These are phyloP conservation scores for Neonectria faginata DNA, from an alignment of 2,329 filamentous ascomycete species.

Conservation along the genomic window DNA sequence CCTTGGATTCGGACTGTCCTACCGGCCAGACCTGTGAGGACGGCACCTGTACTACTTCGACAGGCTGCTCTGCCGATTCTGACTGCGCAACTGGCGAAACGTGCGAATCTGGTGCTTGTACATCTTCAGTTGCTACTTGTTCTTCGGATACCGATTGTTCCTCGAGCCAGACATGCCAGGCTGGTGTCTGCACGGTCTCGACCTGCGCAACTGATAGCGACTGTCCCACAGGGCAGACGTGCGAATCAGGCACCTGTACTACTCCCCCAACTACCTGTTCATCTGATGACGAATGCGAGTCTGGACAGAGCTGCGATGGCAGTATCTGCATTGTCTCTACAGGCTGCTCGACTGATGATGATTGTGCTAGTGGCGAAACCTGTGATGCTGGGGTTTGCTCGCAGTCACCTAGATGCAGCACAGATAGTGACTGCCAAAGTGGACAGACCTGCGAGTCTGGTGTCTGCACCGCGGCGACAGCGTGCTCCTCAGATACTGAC, in stretches of 20 bases:
- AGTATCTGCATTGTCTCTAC: not conserved
- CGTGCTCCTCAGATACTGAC: not conserved
- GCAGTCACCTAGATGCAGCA: not conserved
- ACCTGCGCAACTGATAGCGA: not conserved
- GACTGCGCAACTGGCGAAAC: not conserved
- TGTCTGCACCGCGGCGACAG: not conserved
- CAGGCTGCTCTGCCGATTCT: not conserved
- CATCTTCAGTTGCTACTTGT: not conserved
- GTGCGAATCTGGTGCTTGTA: not conserved
- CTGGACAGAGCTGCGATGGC: not conserved
- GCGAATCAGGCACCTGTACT: not conserved
- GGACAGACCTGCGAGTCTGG: slow-evolving; percentile 15
- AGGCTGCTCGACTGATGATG: not conserved
- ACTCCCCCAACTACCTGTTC: slow-evolving; percentile 1
- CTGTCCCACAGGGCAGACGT: slow-evolving; percentile 4
- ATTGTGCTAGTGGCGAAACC: not conserved
- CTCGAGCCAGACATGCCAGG: slow-evolving; percentile 1
- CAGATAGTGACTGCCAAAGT: slow-evolving; percentile 1
- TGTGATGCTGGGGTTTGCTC: not conserved
- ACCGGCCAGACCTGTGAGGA: not conserved
- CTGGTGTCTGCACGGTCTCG: not conserved
- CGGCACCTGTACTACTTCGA: not conserved
- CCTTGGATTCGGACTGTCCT: not conserved
- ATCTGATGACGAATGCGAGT: slow-evolving; percentile 2
- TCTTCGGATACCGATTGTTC: not conserved